A percentile compares a stretch with the other conserved stretches of the same genome.
These are phyloP conservation scores for Drosera spatulata DNA, from an alignment of 179 eudicot species.

Conservation along the genomic window DNA sequence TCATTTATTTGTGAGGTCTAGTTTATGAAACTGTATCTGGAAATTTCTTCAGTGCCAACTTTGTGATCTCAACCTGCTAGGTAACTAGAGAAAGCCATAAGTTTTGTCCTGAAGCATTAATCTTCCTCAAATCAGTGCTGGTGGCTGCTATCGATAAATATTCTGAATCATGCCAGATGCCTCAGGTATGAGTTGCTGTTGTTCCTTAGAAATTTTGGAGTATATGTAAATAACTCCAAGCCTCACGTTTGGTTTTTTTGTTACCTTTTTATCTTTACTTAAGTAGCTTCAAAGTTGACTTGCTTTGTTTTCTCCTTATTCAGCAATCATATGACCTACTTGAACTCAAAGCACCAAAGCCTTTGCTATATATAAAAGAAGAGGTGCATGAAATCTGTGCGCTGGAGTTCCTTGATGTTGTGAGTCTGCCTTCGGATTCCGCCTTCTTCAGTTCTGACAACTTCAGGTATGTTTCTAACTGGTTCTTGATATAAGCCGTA, in stretches of 20 bases:
- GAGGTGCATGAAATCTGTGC: constrained; percentile 37
- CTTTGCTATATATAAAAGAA: constrained; percentile 41
- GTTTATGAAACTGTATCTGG: too few species aligned
- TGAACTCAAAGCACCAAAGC: constrained; percentile 44
- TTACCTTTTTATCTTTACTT: too few species aligned
- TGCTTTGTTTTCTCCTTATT: constrained; percentile 1
- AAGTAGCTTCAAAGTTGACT: background rate
- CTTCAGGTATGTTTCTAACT: constrained; percentile 47
- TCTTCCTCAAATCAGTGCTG: constrained; percentile 53
- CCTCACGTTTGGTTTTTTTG: too few species aligned
- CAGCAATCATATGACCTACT: constrained; percentile 43
- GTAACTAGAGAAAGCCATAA: constrained; percentile 62
- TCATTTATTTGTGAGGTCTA: too few species aligned
- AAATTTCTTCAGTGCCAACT: too few species aligned
- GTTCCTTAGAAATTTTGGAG: too few species aligned
- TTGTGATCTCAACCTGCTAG: constrained; percentile 14
- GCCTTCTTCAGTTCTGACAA: constrained; percentile 49
- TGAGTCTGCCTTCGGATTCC: constrained; percentile 73
- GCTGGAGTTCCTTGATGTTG: constrained; percentile 55
- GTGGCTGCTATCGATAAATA: constrained; percentile 45
- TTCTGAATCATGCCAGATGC: constrained; percentile 17
- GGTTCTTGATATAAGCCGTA: too few species aligned
- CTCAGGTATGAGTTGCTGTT: constrained; percentile 35
- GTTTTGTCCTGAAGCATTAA: constrained; percentile 80
- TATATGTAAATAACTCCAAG: too few species aligned